phyloP scores from a whole-genome alignment of 208 protist genomes.

The Crithidia expoeki region DNA sequence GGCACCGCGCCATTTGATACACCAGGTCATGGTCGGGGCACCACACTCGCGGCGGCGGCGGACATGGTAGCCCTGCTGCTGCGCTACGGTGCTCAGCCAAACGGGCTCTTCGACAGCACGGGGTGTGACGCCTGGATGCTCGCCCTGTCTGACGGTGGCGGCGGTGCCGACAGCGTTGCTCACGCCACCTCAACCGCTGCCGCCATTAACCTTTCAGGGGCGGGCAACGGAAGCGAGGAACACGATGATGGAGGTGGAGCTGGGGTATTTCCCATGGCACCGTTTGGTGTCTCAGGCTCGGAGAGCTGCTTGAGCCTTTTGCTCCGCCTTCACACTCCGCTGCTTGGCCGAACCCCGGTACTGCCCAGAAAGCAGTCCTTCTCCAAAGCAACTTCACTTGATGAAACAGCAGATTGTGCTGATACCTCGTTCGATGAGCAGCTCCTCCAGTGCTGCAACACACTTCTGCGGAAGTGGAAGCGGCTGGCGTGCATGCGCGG shows the following conservation, averaged over 20 bases:
- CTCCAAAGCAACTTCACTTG: not conserved
- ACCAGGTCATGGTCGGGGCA: not conserved
- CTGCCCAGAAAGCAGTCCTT: not conserved
- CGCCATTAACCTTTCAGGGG: too few species aligned
- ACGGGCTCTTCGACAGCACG: slow-evolving; percentile 58
- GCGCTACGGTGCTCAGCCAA: slow-evolving; percentile 50
- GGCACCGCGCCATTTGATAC: not conserved
- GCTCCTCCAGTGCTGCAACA: slow-evolving; percentile 12
- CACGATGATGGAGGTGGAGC: not conserved
- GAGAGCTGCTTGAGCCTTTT: slow-evolving; percentile 23
- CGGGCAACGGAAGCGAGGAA: too few species aligned
- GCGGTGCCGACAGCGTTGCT: not conserved
- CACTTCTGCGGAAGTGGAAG: slow-evolving; percentile 26
- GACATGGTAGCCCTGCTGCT: slow-evolving; percentile 51
- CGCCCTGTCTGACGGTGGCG: slow-evolving; percentile 34
- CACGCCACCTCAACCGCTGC: not conserved
- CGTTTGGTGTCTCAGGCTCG: slow-evolving; percentile 13
- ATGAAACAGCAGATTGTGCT: not conserved
- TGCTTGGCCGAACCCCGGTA: slow-evolving; percentile 15
- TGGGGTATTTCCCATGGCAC: not conserved
- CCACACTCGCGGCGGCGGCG: slow-evolving; percentile 14
- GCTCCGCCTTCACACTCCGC: slow-evolving; percentile 20
- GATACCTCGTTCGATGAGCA: slow-evolving; percentile 21
- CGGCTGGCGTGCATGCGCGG: slow-evolving; percentile 28
- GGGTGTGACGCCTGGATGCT: slow-evolving; percentile 83